Evolutionary conservation across 2,329 filamentous ascomycete species (phyloP).

Genomic region (Neopestalotiopsis sp.): DNA sequence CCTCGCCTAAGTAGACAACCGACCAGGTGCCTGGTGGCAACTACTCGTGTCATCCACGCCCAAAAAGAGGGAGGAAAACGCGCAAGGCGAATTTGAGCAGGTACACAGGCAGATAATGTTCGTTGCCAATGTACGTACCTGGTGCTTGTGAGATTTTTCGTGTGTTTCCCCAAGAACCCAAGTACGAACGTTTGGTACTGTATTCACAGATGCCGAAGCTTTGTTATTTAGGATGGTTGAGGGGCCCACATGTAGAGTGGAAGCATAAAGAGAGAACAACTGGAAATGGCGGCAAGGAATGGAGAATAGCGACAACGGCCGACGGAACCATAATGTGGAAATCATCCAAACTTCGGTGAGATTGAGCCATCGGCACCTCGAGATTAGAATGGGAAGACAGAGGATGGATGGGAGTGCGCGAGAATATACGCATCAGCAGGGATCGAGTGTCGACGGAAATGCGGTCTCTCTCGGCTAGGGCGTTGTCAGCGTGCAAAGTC

Average conservation of each 20-base stretch:
- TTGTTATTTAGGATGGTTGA: background rate
- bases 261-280: slow-evolving; percentile 2
- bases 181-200: background rate
- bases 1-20: background rate
- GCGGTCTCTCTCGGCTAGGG: slow-evolving; percentile 6
- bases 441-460: slow-evolving; percentile 16
- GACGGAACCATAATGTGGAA: background rate
- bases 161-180: background rate
- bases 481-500: background rate
- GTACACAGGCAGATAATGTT: background rate
- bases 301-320: background rate
- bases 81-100: background rate
- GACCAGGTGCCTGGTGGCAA: background rate
- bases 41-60: background rate
- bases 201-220: background rate
- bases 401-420: slow-evolving; percentile 15
- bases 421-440: slow-evolving; percentile 10
- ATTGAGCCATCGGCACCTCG: background rate
- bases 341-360: background rate
- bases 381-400: slow-evolving; percentile 7
- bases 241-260: slow-evolving; percentile 2
- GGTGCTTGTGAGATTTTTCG: background rate
- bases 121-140: background rate
- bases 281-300: slow-evolving; percentile 8
- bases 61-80: background rate